Evolutionary conservation across 2,329 filamentous ascomycete species (phyloP).

Genomic region (Epichloe scottii): DNA sequence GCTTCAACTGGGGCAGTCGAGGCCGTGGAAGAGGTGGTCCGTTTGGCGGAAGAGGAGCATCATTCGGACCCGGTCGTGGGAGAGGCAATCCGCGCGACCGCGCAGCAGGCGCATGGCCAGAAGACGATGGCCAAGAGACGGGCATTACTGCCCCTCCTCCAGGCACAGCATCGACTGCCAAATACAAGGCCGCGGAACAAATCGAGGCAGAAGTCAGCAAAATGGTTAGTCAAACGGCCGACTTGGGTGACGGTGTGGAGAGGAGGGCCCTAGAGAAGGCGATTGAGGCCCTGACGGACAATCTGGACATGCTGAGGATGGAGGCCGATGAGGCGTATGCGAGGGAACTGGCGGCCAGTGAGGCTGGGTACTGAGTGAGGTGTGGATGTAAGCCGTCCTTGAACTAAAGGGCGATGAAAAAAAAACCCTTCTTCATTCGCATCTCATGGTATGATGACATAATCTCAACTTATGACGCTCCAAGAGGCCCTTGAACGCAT

Average conservation of each 20-base stretch:
- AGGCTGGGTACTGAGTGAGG: not conserved
- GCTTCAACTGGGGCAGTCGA: not conserved
- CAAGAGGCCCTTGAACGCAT: too few relatives aligned
- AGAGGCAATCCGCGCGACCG: slow-evolving; percentile 1
- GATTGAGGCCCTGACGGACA: slow-evolving; percentile 25
- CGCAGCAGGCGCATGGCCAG: slow-evolving; percentile 23
- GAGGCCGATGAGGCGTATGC: slow-evolving; percentile 37
- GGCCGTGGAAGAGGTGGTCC: not conserved
- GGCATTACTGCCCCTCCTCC: slow-evolving; percentile 7
- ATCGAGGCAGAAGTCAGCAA: slow-evolving; percentile 22
- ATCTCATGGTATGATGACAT: too few relatives aligned
- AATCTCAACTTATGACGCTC: too few relatives aligned
- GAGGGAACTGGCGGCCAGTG: slow-evolving; percentile 23
- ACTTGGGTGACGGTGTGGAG: slow-evolving; percentile 11
- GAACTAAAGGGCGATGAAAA: too few relatives aligned
- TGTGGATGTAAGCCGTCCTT: too few relatives aligned
- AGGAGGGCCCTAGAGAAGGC: slow-evolving; percentile 19
- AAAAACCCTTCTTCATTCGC: too few relatives aligned
- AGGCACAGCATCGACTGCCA: slow-evolving; percentile 18
- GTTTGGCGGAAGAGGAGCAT: slow-evolving; percentile 6
- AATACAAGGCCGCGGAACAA: slow-evolving; percentile 23
- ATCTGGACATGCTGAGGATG: slow-evolving; percentile 25
- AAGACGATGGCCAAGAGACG: slow-evolving; percentile 11
- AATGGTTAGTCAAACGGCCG: slow-evolving; percentile 17
- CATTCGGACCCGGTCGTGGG: not conserved